These are phyloP conservation scores for Globisporangium nunn DNA, from an alignment of 352 stramenopile genomes.

Conservation along the genomic window DNA sequence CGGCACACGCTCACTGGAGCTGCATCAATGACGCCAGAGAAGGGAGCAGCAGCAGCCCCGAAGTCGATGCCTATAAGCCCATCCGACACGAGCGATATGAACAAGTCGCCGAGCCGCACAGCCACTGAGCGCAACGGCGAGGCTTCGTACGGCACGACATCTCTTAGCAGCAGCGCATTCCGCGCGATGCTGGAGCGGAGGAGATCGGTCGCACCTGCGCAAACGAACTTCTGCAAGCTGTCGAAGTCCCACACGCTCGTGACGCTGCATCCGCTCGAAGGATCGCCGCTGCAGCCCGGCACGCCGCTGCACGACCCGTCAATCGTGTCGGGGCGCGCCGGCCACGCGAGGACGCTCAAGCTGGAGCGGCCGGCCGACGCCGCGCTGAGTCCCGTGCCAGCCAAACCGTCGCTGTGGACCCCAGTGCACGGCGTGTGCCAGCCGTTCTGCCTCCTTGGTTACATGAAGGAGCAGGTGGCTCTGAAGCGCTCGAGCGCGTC, in stretches of 20 bases:
- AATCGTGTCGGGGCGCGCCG: not conserved
- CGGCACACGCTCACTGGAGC: not conserved
- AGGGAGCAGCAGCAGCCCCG: not conserved
- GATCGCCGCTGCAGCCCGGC: slow-evolving; percentile 1
- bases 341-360: slow-evolving; percentile 16
- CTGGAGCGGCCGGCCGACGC: slow-evolving; percentile 15
- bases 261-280: not conserved
- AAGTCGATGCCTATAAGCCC: not conserved
- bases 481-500: not conserved
- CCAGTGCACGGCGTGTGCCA: slow-evolving; percentile 69
- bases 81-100: not conserved
- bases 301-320: slow-evolving; percentile 11
- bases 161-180: not conserved
- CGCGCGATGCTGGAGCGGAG: not conserved
- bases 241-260: slow-evolving; percentile 2
- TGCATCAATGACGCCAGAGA: not conserved
- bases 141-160: not conserved
- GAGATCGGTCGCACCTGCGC: not conserved
- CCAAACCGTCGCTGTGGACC: slow-evolving; percentile 40
- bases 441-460: slow-evolving; percentile 64
- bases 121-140: not conserved
- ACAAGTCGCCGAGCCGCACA: not conserved
- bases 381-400: slow-evolving; percentile 8
- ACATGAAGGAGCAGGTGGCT: slow-evolving; percentile 28
- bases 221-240: not conserved